These are phyloP conservation scores for Trichoderma polysporum DNA, from an alignment of 2,329 filamentous ascomycete species.

Conservation along the genomic window DNA sequence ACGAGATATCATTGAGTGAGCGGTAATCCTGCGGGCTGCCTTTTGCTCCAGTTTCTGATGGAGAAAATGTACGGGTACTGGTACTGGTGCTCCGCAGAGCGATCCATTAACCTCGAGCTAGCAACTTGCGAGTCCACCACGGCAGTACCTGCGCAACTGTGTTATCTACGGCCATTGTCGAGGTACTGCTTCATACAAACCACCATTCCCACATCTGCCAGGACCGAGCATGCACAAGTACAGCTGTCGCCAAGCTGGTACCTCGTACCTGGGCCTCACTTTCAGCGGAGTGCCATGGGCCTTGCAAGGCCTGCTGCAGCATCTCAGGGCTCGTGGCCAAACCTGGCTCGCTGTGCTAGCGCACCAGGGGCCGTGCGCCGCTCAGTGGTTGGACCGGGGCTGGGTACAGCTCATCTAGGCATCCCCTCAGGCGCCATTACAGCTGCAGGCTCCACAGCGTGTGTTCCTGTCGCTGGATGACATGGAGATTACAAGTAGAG, in stretches of 20 bases:
- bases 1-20: background rate
- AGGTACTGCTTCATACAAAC: too few relatives aligned
- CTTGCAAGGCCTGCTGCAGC: too few relatives aligned
- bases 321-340: conserved; percentile 14
- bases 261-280: background rate
- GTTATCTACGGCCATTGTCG: too few relatives aligned
- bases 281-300: background rate
- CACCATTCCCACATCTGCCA: too few relatives aligned
- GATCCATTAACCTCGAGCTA: background rate
- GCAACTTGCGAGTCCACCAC: background rate
- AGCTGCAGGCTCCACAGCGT: conserved; percentile 13
- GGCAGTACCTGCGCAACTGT: background rate
- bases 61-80: background rate
- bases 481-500: background rate
- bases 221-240: too few relatives aligned
- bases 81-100: background rate
- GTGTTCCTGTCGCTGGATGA: background rate
- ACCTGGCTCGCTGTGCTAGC: conserved; percentile 15
- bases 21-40: background rate
- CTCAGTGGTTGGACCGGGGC: conserved; percentile 6
- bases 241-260: background rate
- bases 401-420: conserved; percentile 16
- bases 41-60: background rate
- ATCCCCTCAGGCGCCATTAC: conserved; percentile 16
- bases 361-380: conserved; percentile 3